A percentile compares a stretch with the other conserved stretches of the same genome.
These are phyloP conservation scores for Vigna radiata DNA, from an alignment of 306 rosid genomes.

Conservation along the genomic window DNA sequence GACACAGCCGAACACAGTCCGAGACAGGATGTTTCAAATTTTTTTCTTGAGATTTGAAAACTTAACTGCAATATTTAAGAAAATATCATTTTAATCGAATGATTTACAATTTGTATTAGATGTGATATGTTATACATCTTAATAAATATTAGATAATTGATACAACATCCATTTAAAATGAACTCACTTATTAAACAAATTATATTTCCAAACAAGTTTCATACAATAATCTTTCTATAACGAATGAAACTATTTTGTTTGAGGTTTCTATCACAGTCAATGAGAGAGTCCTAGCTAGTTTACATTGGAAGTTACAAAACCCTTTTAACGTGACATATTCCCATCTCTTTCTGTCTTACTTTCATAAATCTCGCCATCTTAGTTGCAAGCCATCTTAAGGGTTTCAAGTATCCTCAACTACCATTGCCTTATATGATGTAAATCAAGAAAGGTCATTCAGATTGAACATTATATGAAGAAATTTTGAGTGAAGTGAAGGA, in stretches of 20 bases:
- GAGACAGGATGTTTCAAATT: background rate
- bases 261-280: slow-evolving; percentile 1
- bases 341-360: background rate
- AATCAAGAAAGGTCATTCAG: slow-evolving; percentile 1
- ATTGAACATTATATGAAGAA: slow-evolving; percentile 14
- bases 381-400: slow-evolving; percentile 9
- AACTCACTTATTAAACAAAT: slow-evolving; percentile 5
- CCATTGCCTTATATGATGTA: slow-evolving; percentile 25
- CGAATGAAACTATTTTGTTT: background rate
- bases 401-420: slow-evolving; percentile 28
- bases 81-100: background rate
- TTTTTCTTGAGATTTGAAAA: slow-evolving; percentile 14
- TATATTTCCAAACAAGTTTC: background rate
- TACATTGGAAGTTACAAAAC: slow-evolving; percentile 21
- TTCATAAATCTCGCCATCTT: background rate
- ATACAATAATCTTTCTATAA: background rate
- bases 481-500: slow-evolving; percentile 15
- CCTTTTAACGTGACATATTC: slow-evolving; percentile 13
- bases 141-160: slow-evolving; percentile 1
- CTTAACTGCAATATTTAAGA: background rate
- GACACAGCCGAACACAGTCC: background rate
- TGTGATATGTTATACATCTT: background rate
- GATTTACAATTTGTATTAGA: background rate
- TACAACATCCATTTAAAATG: background rate
- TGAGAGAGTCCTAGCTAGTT: slow-evolving; percentile 15